Base-by-base conservation (phyloP, 2,329 filamentous ascomycete genomes). In the Hysterium pulicare region DNA sequence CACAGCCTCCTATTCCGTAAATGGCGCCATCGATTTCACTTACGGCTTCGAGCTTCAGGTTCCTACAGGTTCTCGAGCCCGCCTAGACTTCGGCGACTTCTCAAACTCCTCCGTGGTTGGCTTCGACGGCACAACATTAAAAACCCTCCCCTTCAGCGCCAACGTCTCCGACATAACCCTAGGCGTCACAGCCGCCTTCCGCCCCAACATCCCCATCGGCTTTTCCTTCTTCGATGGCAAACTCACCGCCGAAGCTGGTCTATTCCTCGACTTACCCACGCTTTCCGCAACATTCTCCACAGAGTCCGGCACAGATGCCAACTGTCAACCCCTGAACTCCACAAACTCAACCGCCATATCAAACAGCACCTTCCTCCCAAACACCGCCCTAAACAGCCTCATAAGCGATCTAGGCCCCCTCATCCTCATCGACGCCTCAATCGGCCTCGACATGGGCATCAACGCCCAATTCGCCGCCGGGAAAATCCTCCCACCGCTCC, bases 1-100 rank as follows among this genome's bases (percentile, higher is more conserved):
- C 21, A 45, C 42, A 6, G 51, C 56, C 4, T 53, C 57, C 10
- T 65, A 61, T 21, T 38, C 62, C 0, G 46, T 67, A 3, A 45
- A 43, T 10, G 54, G 55, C 11, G 50, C 50, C 3, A 46, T 69
- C 21, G 58, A 63, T n/a, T 46, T 68, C 19, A 58, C 45, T 24
- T 66, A 66, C 33, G 66, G 66, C 8, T 61, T 67, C 28, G 61
- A 68, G 31, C 42, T 68, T n/a, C 26, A 61, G 53, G 49, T 62
- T 6, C 64, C 62, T 3, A 54, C 59, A 39, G 45, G 50, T 15
- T 63, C 64, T 9, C 55, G 45, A 16, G 50, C 66, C 39, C 50
- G 48, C 22, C 42, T 67, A 11, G 54, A 66, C 26, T 51, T 64
- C 19, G 40, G 46, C 4, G 46, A 66, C 40, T 50, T 59, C 15